Percentiles rank a stretch among this genome's conserved stretches.
Evolutionary conservation across 129 eudicot genomes (phyloP).

Genomic region (Artemisia argyi): DNA sequence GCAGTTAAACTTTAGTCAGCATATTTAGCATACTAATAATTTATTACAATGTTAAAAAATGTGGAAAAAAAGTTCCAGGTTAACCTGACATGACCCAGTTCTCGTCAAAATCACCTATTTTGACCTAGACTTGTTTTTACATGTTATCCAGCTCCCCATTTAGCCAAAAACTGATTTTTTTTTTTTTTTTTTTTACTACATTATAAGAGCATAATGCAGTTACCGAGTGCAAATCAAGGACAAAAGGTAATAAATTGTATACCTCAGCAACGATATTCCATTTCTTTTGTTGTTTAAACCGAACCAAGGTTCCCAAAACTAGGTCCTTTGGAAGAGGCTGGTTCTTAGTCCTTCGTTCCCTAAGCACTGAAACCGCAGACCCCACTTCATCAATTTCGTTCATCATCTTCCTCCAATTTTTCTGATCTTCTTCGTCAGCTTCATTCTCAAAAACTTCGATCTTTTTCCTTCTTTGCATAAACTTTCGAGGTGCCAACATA

Average conservation of each 20-base stretch:
- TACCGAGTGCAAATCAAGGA: neutral
- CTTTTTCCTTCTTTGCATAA: conserved; percentile 87
- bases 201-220: neutral
- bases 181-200: conserved; percentile 9
- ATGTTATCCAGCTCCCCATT: neutral
- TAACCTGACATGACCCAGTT: too few species aligned
- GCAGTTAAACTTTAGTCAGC: too few species aligned
- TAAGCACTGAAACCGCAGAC: conserved; percentile 76
- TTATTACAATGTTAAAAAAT: too few species aligned
- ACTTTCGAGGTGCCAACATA: conserved; percentile 91
- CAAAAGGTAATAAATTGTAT: neutral
- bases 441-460: conserved; percentile 72
- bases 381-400: conserved; percentile 81
- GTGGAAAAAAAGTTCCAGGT: too few species aligned
- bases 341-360: conserved; percentile 51
- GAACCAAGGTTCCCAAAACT: conserved; percentile 78
- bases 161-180: neutral
- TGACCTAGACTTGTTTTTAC: neutral
- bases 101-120: neutral
- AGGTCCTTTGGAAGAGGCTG: conserved; percentile 77
- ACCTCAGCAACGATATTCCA: conserved; percentile 99
- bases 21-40: neutral
- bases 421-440: conserved; percentile 87
- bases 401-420: conserved; percentile 84
- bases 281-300: conserved; percentile 94